phyloP scores from a whole-genome alignment of 2,329 filamentous ascomycete species.

The Chaetomium sp. region DNA sequence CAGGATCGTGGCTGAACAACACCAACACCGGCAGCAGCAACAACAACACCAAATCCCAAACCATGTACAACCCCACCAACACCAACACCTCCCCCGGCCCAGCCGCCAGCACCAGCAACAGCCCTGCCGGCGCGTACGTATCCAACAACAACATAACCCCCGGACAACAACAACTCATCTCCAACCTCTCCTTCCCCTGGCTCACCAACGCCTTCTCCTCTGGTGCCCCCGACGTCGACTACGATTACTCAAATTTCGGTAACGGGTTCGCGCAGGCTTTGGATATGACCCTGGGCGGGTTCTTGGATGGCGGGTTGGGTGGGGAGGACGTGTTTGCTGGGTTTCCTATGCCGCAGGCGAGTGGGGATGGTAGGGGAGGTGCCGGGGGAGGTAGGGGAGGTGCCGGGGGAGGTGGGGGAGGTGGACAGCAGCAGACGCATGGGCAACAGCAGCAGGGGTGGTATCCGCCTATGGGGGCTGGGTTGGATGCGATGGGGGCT shows the following conservation, averaged over 20 bases:
- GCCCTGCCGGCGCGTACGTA: too few species aligned
- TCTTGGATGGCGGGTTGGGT: slow-evolving; percentile 21
- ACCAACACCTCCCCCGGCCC: not conserved
- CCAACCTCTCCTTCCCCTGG: not conserved
- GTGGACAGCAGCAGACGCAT: not conserved
- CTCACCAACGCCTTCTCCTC: not conserved
- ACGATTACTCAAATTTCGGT: slow-evolving; percentile 32
- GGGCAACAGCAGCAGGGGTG: slow-evolving; percentile 1
- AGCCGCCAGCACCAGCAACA: not conserved
- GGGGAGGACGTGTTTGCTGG: not conserved
- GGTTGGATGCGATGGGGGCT: not conserved
- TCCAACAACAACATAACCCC: too few species aligned
- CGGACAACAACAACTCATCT: too few species aligned
- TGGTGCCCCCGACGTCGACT: slow-evolving; percentile 20
- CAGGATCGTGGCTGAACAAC: not conserved
- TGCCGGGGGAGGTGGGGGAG: slow-evolving; percentile 12
- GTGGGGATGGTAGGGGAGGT: slow-evolving; percentile 29
- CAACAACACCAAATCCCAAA: not conserved
- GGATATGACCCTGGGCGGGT: slow-evolving; percentile 36
- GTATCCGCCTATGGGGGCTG: not conserved
- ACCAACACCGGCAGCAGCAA: not conserved
- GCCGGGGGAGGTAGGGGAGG: slow-evolving; percentile 25
- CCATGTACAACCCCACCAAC: not conserved
- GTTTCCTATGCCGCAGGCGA: slow-evolving; percentile 25
- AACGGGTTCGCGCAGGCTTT: slow-evolving; percentile 40